Evolutionary conservation across 257 asterid genomes (phyloP).

Genomic region (Nicotiana paniculata): DNA sequence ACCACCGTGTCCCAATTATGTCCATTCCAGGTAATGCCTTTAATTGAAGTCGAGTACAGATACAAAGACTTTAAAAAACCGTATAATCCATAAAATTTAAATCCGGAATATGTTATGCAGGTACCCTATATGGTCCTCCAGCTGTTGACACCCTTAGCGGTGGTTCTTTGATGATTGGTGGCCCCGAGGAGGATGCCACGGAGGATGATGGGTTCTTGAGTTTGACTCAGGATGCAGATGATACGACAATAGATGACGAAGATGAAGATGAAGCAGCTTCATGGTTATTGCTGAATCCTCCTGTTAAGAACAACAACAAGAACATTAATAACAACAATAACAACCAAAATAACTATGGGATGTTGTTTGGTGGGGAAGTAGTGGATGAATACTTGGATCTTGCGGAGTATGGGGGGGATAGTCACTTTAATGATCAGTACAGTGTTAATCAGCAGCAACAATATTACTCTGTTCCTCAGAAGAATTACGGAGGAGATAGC

Average conservation of each 20-base stretch:
- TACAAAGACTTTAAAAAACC: not conserved
- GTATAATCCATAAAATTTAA: not conserved
- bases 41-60: no score
- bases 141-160: not conserved
- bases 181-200: conserved; percentile 10
- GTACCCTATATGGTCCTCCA: conserved; percentile 20
- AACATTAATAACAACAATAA: not conserved
- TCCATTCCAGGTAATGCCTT: conserved; percentile 21
- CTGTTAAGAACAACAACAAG: conserved; percentile 22
- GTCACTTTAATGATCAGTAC: conserved; percentile 26
- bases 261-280: conserved; percentile 72
- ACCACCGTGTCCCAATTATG: conserved; percentile 64
- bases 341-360: conserved; percentile 14
- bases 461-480: conserved; percentile 25
- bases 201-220: conserved; percentile 26
- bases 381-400: conserved; percentile 59
- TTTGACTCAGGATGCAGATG: conserved; percentile 20
- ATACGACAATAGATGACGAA: conserved; percentile 23
- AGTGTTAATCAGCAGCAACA: conserved; percentile 27
- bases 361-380: conserved; percentile 31
- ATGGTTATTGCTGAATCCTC: conserved; percentile 56
- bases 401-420: conserved; percentile 35
- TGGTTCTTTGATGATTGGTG: conserved; percentile 10
- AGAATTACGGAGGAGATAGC: conserved; percentile 42
- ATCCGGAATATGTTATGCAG: not conserved